Evolutionary conservation across 2,329 filamentous ascomycete genomes (phyloP), one percentile per base, ranked within the genome.

Genomic region (Diaporthe velutina): DNA sequence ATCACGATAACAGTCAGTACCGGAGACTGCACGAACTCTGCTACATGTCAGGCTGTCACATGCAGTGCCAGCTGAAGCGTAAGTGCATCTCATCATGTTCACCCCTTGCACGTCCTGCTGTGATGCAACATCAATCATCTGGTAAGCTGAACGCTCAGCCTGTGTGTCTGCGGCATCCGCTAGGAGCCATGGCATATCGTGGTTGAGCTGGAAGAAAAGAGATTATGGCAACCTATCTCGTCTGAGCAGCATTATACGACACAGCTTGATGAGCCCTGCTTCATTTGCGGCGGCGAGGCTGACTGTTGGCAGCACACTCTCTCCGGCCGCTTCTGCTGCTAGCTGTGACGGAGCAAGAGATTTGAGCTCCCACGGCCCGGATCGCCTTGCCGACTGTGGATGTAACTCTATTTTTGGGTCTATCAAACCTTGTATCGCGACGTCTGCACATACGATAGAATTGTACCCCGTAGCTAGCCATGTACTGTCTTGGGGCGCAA

Each of bases 91-190:
- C 22, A 35, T 45, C 13, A 13, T 40, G 33, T 33, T 22, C 10
- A 6, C 10, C 25, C 19, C 42, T 5, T 22, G 12, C 12, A 17
- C 7, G 28, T 19, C 40, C 58, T 73, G 73, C 71, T 17, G 28
- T 76, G 74, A 76, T 75, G 75, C 40, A 68, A 55, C 22, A 25
- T 38, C 42, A 45, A 73, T 71, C 73, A 76, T 75, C 73, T 76
- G 75, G 75, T 76, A 76, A 76, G 54, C 75, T 73, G 75, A 76
- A 64, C 25, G 74, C 74, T 52, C 75, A 76, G 73, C 75, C 75
- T 71, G 57, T 57, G 28, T 60, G 66, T 28, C 19, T 61, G 45
- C 17, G 33, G 28, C 48, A 50, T 58, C 64, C 25, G 64, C 40
- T 19, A 68, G 64, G 54, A 67, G 42, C 38, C 28, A 33, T 10